Conservation (phyloP, 164 flowering plant species). For the Chimonanthus salicifolius region DNA sequence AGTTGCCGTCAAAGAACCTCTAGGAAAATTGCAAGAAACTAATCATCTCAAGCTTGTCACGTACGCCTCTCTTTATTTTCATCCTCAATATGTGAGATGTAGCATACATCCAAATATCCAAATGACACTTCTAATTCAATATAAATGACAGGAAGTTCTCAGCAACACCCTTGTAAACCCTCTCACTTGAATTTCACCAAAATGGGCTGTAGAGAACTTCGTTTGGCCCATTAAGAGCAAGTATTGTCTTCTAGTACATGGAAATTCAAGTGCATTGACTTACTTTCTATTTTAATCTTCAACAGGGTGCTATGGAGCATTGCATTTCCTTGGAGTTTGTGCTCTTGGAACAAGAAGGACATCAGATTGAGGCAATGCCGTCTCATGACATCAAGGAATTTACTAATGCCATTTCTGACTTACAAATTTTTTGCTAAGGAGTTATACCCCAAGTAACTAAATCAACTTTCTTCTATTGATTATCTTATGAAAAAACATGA, state of each 20-base stretch:
- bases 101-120: no score
- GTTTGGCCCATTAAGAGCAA: not conserved
- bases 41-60: no score
- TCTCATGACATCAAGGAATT: conserved; percentile 39
- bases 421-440: conserved; percentile 59
- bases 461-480: not conserved
- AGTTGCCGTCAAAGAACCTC: no score
- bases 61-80: no score
- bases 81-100: no score
- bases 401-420: conserved; percentile 43
- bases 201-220: not conserved
- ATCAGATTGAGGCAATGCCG: conserved; percentile 32
- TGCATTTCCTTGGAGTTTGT: conserved; percentile 69
- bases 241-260: not conserved
- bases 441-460: conserved; percentile 50
- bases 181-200: not conserved
- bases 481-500: no score
- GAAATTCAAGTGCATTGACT: not conserved
- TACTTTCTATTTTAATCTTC: not conserved
- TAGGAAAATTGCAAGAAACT: no score
- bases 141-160: no score
- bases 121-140: no score
- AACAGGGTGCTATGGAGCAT: conserved; percentile 75
- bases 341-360: conserved; percentile 48
- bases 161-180: no score